These are phyloP conservation scores for Penicillium bovifimosum DNA, from an alignment of 495 filamentous ascomycete genomes.

Conservation along the genomic window DNA sequence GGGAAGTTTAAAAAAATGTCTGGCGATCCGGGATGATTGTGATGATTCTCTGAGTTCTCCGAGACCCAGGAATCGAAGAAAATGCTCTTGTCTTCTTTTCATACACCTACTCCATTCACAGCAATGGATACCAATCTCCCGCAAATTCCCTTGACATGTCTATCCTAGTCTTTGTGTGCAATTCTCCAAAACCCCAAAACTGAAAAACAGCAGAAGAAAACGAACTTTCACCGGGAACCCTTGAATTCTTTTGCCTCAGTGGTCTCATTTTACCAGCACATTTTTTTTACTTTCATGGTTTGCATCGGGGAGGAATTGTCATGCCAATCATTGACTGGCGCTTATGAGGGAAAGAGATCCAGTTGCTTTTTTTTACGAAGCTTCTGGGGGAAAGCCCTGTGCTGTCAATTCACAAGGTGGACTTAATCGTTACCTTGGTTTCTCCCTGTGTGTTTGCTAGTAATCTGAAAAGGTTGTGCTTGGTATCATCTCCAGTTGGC, in stretches of 20 bases:
- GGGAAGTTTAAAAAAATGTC: conserved; percentile 21
- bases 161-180: conserved; percentile 45
- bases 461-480: conserved; percentile 40
- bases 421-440: conserved; percentile 58
- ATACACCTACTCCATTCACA: conserved; percentile 22
- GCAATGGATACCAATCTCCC: conserved; percentile 22
- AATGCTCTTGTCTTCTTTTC: conserved; percentile 29
- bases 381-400: conserved; percentile 92
- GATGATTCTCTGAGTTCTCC: conserved; percentile 10
- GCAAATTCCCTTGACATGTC: conserved; percentile 41
- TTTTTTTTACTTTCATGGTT: conserved; percentile 26
- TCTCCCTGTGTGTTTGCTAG: conserved; percentile 44
- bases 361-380: conserved; percentile 40
- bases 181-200: conserved; percentile 33
- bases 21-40: conserved; percentile 29
- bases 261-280: conserved; percentile 22
- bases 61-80: conserved; percentile 11
- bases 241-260: conserved; percentile 30
- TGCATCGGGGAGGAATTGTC: conserved; percentile 42
- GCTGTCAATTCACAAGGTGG: conserved; percentile 56
- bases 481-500: conserved; percentile 15
- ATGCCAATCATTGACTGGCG: conserved; percentile 56
- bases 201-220: conserved; percentile 39
- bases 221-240: conserved; percentile 29
- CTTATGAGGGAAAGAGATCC: conserved; percentile 99